Base-by-base conservation (phyloP, 2,329 filamentous ascomycete species). In the Colletotrichum lentis region DNA sequence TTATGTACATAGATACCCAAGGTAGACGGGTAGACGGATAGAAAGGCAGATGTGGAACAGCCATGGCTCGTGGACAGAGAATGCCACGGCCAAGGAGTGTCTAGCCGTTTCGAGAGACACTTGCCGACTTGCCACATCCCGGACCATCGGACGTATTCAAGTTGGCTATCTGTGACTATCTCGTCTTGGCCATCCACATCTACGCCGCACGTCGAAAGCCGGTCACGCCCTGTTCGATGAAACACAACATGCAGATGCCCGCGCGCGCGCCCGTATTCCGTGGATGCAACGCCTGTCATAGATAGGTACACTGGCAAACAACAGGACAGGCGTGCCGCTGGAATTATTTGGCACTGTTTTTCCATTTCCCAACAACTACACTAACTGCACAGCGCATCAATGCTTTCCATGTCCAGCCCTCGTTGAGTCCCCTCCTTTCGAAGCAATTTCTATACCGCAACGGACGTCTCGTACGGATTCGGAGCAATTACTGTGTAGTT, bases 401-500 rank as follows among this genome's bases (percentile, higher is more conserved):
- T n/a, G 22, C 5, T 12, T 31, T 31, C 16, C 4, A 12, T 31
- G 27, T 6, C 8, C 27, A 8, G 7, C 27, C 27, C 27, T 18
- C 24, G 16, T 27, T 5, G 16, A 12, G 7, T 22, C 16, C 1
- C 14, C 18, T 3, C 1, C 5, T 14, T 5, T 4, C 11, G 43
- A 59, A 14, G 7, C n/a, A 12, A 37, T 18, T 14, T 3, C 14
- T 12, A n/a, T 10, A n/a, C 24, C 7, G 10, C 16, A n/a, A 12
- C 10, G 12, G 6, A 37, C n/a, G 3, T 3, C 27, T 27, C 64
- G 53, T 47, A 57, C 2, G 54, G 27, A 44, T 61, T 69, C 16
- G 62, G 66, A 31, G 56, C 66, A 44, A 69, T 22, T n/a, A 55
- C 56, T 22, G 66, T 66, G 50, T 65, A 4, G 70, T 59, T n/a